These are phyloP conservation scores for Trichopus zeylanicus DNA, from an alignment of 116 monocot genomes.

Conservation along the genomic window DNA sequence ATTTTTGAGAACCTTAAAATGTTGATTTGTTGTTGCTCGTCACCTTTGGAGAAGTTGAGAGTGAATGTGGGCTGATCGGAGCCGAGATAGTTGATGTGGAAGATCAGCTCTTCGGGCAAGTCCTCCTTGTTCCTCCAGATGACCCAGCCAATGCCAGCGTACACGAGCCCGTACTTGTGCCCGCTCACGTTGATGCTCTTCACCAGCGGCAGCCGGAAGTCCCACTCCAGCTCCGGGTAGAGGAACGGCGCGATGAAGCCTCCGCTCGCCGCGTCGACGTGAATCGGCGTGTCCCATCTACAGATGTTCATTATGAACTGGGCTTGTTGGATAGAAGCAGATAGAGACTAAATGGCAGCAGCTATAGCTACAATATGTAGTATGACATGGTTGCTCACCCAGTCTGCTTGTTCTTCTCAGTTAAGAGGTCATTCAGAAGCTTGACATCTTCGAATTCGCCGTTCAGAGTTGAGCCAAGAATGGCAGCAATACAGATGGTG, in stretches of 20 bases:
- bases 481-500: constrained; percentile 55
- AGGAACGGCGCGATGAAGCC: constrained; percentile 77
- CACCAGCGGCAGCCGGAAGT: constrained; percentile 69
- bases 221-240: constrained; percentile 86
- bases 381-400: too few relatives aligned
- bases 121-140: constrained; percentile 74
- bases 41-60: constrained; percentile 65
- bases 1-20: not conserved
- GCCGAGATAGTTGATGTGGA: constrained; percentile 74
- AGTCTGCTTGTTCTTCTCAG: constrained; percentile 32
- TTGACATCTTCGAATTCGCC: constrained; percentile 69
- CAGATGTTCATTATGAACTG: too few relatives aligned
- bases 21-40: not conserved
- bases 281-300: constrained; percentile 75
- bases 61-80: constrained; percentile 74
- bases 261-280: constrained; percentile 41
- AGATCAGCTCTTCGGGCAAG: constrained; percentile 67
- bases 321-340: too few relatives aligned
- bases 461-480: constrained; percentile 54
- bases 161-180: constrained; percentile 65
- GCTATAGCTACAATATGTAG: too few relatives aligned
- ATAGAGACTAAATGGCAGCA: too few relatives aligned
- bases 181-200: constrained; percentile 90
- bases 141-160: constrained; percentile 61
- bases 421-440: constrained; percentile 37